These are phyloP conservation scores for Brachypodium distachyon DNA, from an alignment of 202 grass and related monocot species.

Conservation along the genomic window DNA sequence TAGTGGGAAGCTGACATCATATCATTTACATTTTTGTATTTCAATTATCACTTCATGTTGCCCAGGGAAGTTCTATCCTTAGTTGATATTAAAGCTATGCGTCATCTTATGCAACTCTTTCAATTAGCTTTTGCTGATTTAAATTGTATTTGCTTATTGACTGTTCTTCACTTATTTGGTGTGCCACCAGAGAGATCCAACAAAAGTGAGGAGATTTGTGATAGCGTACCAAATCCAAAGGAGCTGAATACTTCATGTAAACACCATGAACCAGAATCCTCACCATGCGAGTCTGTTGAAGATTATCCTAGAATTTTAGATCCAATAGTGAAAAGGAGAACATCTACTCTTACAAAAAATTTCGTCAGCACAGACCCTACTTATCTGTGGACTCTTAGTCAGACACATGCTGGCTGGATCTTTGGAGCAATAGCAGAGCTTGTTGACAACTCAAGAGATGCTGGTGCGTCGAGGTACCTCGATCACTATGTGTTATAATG, in stretches of 20 bases:
- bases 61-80: not conserved
- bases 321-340: conserved; percentile 18
- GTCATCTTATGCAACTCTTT: not conserved
- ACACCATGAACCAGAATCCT: conserved; percentile 23
- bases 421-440: conserved; percentile 93
- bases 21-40: not conserved
- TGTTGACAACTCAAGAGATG: conserved; percentile 87
- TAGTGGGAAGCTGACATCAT: not conserved
- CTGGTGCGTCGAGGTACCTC: conserved; percentile 55
- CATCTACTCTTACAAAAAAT: conserved; percentile 33
- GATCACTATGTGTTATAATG: not conserved
- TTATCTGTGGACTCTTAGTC: conserved; percentile 74
- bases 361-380: conserved; percentile 65
- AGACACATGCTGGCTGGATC: conserved; percentile 82
- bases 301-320: conserved; percentile 20
- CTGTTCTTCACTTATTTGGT: conserved; percentile 8
- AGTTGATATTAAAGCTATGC: not conserved
- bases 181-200: conserved; percentile 4
- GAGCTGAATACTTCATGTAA: conserved; percentile 3
- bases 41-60: not conserved
- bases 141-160: not conserved
- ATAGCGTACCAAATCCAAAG: conserved; percentile 27
- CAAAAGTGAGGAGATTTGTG: conserved; percentile 37
- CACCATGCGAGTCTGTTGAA: conserved; percentile 39
- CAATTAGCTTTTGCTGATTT: not conserved